Conservation (phyloP, 1,284 basidiomycete species). For the Fomitopsis betulina region DNA sequence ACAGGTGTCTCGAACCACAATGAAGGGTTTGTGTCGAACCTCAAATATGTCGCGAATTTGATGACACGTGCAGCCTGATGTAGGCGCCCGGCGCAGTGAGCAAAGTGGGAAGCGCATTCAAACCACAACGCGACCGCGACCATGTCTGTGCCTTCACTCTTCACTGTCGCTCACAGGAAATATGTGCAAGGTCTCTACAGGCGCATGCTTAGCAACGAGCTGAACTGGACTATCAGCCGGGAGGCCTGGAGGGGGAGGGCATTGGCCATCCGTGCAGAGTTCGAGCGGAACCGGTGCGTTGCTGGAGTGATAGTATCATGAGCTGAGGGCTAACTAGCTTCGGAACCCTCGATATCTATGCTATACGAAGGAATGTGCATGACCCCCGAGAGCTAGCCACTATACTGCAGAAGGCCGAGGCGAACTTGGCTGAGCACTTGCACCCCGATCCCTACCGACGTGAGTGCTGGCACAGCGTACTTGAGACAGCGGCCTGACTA, state of each 20-base stretch:
- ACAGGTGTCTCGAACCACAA: no score
- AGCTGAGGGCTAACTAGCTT: neutral
- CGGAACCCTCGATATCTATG: neutral
- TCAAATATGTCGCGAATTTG: no score
- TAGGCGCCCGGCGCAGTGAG: neutral
- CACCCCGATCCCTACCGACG: slow-evolving; percentile 94
- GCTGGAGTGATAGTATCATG: neutral
- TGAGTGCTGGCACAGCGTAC: slow-evolving; percentile 40
- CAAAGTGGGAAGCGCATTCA: neutral
- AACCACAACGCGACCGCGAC: neutral
- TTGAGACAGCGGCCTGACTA: neutral
- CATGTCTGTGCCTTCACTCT: slow-evolving; percentile 42
- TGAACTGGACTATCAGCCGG: slow-evolving; percentile 86
- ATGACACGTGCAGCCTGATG: neutral
- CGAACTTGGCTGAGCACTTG: slow-evolving; percentile 55
- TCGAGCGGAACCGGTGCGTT: slow-evolving; percentile 85
- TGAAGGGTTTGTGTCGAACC: no score
- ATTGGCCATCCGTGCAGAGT: slow-evolving; percentile 84
- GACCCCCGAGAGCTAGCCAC: slow-evolving; percentile 83
- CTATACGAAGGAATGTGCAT: slow-evolving; percentile 64
- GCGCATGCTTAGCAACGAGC: slow-evolving; percentile 78
- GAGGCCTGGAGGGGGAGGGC: slow-evolving; percentile 85
- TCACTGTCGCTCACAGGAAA: slow-evolving; percentile 74
- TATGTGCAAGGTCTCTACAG: slow-evolving; percentile 93
- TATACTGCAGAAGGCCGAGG: slow-evolving; percentile 84